Conservation (phyloP, 139 green algal genomes). For the Closterium sp. region DNA sequence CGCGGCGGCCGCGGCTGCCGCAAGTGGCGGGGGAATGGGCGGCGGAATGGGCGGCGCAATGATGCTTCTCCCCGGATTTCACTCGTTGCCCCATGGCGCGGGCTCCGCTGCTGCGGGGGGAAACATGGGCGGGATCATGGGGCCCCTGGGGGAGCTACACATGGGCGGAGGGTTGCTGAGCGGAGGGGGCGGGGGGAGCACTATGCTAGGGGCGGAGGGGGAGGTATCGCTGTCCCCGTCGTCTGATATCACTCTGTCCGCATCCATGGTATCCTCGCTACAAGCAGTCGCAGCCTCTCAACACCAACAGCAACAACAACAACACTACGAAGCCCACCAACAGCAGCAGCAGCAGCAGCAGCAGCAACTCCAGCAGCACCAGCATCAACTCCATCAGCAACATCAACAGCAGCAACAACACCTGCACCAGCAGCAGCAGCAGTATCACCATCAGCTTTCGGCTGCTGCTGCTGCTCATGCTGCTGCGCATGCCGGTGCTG, state of each 20-base stretch:
- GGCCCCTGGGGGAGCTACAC: not conserved
- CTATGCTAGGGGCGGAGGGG: not conserved
- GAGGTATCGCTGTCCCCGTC: not conserved
- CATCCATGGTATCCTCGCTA: not conserved
- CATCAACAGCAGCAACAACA: not conserved
- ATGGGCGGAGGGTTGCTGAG: not conserved
- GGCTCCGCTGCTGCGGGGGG: not conserved
- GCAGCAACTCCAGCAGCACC: not conserved
- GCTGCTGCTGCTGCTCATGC: not conserved
- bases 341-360: conserved; percentile 2
- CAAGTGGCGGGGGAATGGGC: not conserved
- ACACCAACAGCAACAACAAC: not conserved
- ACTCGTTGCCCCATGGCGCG: not conserved
- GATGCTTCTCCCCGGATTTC: not conserved
- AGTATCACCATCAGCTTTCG: not conserved
- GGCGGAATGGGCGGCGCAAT: not conserved
- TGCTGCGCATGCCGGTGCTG: too few relatives aligned
- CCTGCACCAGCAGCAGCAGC: not conserved
- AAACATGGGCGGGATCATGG: not conserved
- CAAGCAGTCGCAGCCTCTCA: conserved; percentile 2
- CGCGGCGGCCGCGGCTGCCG: not conserved
- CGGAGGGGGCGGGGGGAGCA: not conserved
- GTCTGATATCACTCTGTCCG: not conserved
- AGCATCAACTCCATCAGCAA: not conserved
- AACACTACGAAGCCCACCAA: not conserved